phyloP scores from a whole-genome alignment of 805 yeast species.

The Starmera caribaea region DNA sequence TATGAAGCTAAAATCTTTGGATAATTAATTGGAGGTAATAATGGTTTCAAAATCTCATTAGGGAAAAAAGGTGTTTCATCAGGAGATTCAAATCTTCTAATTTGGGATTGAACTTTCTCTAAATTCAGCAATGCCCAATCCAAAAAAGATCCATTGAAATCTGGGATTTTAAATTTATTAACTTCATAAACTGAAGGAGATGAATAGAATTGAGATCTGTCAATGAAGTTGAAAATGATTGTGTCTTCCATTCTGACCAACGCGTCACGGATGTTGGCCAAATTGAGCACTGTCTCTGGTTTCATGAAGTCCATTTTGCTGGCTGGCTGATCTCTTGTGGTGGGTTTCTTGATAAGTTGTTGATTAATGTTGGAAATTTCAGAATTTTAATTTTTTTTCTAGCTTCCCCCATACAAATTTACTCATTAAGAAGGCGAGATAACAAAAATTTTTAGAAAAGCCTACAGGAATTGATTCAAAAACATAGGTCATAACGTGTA shows the following conservation, averaged over 20 bases:
- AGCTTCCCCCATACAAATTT: too few relatives aligned
- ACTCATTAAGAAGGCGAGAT: too few relatives aligned
- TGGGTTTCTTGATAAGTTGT: neutral
- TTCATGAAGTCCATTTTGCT: slow-evolving; percentile 67
- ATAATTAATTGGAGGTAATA: slow-evolving; percentile 70
- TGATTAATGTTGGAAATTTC: neutral
- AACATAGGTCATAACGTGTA: too few relatives aligned
- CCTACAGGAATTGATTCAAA: too few relatives aligned
- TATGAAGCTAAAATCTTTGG: slow-evolving; percentile 73
- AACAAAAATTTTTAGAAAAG: too few relatives aligned
- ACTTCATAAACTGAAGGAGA: slow-evolving; percentile 66
- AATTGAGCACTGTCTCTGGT: slow-evolving; percentile 73
- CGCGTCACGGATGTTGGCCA: slow-evolving; percentile 74
- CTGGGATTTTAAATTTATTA: slow-evolving; percentile 49
- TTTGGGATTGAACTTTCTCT: slow-evolving; percentile 68
- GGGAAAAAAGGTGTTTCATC: slow-evolving; percentile 92
- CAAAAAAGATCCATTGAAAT: slow-evolving; percentile 70
- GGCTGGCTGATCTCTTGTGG: too few relatives aligned
- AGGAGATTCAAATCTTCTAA: slow-evolving; percentile 88
- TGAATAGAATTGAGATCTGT: slow-evolving; percentile 78
- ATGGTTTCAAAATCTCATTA: slow-evolving; percentile 46
- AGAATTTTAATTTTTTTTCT: too few relatives aligned
- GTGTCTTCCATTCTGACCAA: slow-evolving; percentile 94
- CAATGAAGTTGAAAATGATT: slow-evolving; percentile 84
- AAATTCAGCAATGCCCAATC: slow-evolving; percentile 77